Evolutionary conservation across 768 basidiomycete genomes (phyloP).

Genomic region (Scleroderma citrinum): DNA sequence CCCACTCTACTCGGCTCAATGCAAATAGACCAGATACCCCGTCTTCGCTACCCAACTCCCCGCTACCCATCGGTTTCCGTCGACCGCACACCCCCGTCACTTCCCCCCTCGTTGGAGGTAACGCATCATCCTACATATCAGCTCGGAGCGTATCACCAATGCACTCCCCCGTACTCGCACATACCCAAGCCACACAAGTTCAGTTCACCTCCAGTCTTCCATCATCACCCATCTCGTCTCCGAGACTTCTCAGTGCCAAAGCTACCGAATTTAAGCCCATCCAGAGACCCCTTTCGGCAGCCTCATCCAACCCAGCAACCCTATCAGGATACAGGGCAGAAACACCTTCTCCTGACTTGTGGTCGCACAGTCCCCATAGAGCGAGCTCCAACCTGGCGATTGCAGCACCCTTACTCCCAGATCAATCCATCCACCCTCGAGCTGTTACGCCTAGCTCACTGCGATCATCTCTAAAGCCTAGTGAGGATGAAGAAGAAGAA

Average conservation of each 20-base stretch:
- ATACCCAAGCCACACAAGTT: slow-evolving; percentile 48
- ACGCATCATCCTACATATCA: slow-evolving; percentile 51
- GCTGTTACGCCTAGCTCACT: slow-evolving; percentile 67
- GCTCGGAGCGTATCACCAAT: slow-evolving; percentile 49
- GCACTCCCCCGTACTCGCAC: slow-evolving; percentile 60
- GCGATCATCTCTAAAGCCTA: slow-evolving; percentile 55
- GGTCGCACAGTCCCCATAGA: slow-evolving; percentile 68
- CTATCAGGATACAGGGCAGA: slow-evolving; percentile 52
- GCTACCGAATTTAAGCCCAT: slow-evolving; percentile 86
- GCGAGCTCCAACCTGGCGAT: slow-evolving; percentile 85
- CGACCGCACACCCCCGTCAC: slow-evolving; percentile 75
- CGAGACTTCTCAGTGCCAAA: slow-evolving; percentile 83
- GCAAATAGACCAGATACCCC: slow-evolving; percentile 71
- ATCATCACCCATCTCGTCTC: slow-evolving; percentile 79
- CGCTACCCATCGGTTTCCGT: slow-evolving; percentile 67
- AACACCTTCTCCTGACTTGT: slow-evolving; percentile 85
- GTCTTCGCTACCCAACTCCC: slow-evolving; percentile 67
- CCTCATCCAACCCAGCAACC: slow-evolving; percentile 52
- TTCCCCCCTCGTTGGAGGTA: slow-evolving; percentile 65
- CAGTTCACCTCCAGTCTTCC: slow-evolving; percentile 80
- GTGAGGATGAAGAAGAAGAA: slow-evolving; percentile 67
- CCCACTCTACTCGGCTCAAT: slow-evolving; percentile 57
- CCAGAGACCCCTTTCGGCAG: slow-evolving; percentile 68
- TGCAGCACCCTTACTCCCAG: slow-evolving; percentile 82
- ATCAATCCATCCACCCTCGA: slow-evolving; percentile 45